Percentiles rank a stretch among this genome's conserved stretches.
These are phyloP conservation scores for Globisporangium acanthophoron DNA, from an alignment of 352 stramenopile genomes.

Conservation along the genomic window DNA sequence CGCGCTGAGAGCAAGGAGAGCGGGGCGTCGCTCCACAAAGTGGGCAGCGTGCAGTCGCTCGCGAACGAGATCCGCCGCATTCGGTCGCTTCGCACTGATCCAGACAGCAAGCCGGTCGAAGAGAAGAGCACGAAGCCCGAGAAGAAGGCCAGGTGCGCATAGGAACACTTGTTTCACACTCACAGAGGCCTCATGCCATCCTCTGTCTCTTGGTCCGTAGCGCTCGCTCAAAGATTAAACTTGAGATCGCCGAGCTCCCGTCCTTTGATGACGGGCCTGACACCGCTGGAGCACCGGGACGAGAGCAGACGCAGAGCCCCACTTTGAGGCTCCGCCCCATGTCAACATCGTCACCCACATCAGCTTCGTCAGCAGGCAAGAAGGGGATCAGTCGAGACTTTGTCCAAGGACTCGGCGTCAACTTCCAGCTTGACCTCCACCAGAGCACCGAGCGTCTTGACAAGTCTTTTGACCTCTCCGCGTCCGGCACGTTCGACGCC, in stretches of 20 bases:
- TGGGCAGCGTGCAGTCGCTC: slow-evolving; percentile 74
- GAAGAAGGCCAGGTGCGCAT: slow-evolving; percentile 39
- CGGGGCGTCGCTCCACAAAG: slow-evolving; percentile 41
- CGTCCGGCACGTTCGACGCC: slow-evolving; percentile 76
- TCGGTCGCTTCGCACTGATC: slow-evolving; percentile 45
- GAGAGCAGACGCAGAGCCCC: slow-evolving; percentile 39
- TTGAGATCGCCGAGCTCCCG: slow-evolving; percentile 57
- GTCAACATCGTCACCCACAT: slow-evolving; percentile 31
- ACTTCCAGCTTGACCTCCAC: slow-evolving; percentile 73
- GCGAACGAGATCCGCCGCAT: slow-evolving; percentile 79
- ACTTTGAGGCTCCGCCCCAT: slow-evolving; percentile 28
- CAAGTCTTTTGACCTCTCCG: slow-evolving; percentile 75
- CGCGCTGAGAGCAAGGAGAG: slow-evolving; percentile 42
- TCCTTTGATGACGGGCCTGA: slow-evolving; percentile 21
- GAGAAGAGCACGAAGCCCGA: slow-evolving; percentile 37
- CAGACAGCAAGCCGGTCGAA: slow-evolving; percentile 16
- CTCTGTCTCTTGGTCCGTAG: too few relatives aligned
- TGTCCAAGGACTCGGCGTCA: slow-evolving; percentile 49
- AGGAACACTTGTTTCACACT: background rate
- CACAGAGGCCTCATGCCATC: background rate
- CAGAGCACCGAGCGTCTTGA: slow-evolving; percentile 54
- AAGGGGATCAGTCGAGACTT: slow-evolving; percentile 72
- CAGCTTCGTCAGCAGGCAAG: slow-evolving; percentile 37
- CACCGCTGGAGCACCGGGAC: slow-evolving; percentile 12
- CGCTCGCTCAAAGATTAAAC: slow-evolving; percentile 60